Evolutionary conservation across 164 flowering plant genomes (phyloP).

Genomic region (Annona cherimola): DNA sequence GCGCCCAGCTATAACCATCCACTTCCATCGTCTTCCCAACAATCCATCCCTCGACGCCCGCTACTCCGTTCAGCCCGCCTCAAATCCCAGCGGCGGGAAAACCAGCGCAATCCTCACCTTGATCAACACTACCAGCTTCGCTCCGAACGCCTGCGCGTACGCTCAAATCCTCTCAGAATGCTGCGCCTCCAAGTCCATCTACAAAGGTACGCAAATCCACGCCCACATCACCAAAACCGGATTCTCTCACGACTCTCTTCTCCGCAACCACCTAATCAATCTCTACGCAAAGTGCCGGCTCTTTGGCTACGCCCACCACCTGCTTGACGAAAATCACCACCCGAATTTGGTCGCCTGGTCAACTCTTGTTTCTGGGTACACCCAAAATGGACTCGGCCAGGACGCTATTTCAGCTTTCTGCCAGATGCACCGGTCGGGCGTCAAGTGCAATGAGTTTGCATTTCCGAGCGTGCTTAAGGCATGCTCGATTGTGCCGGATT

Average conservation of each 20-base stretch:
- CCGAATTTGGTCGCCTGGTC: constrained; percentile 72
- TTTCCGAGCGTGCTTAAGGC: constrained; percentile 74
- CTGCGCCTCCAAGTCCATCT: constrained; percentile 35
- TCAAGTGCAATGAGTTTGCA: constrained; percentile 51
- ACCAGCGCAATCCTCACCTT: constrained; percentile 7
- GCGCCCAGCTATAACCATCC: constrained; percentile 7
- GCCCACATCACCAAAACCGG: constrained; percentile 45
- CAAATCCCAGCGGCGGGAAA: constrained; percentile 6
- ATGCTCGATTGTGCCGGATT: constrained; percentile 40
- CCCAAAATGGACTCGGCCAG: constrained; percentile 45
- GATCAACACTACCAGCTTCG: background rate
- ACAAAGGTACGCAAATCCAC: constrained; percentile 49
- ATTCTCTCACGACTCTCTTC: constrained; percentile 22
- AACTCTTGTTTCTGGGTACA: constrained; percentile 68
- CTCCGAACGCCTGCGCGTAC: constrained; percentile 24
- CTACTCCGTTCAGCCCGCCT: constrained; percentile 17
- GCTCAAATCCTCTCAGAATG: constrained; percentile 45
- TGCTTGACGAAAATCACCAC: constrained; percentile 55
- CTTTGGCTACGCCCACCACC: constrained; percentile 46
- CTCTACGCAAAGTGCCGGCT: constrained; percentile 45
- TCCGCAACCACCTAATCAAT: constrained; percentile 45
- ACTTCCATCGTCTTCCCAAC: constrained; percentile 2
- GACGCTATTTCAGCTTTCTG: constrained; percentile 48
- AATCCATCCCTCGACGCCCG: constrained; percentile 4
- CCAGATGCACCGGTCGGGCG: constrained; percentile 45